Evolutionary conservation across 2,329 filamentous ascomycete species (phyloP), one percentile per base, ranked within the genome.

Genomic region (Colletotrichum limetticola): DNA sequence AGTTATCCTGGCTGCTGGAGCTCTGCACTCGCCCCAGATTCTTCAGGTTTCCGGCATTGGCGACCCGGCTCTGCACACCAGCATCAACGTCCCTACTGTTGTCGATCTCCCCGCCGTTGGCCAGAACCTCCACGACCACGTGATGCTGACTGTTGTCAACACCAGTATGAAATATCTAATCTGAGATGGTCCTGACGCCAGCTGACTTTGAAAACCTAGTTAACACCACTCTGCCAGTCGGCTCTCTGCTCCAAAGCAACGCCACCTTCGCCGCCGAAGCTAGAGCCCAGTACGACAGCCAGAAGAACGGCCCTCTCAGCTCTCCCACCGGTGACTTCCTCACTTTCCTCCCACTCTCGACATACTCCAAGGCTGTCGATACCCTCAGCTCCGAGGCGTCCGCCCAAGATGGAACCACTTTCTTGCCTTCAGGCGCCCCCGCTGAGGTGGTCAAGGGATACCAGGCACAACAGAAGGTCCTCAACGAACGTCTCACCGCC

Each of bases 1-100:
- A 59, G 82, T 85, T 4, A 78, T 87, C 16, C 68, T 87, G 5
- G 81, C 83, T 0, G 84, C 85, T 4, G 85, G 85, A 2, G 78
- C 81, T 2, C 49, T 83, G 7, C 79, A 83, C 75, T 86, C 79
- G 22, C 86, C 80, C 42, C 83, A 87, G 60, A 77, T 89, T 4
- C 81, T 89, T 0, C 84, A 88, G 74, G 79, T 86, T 2, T 88
- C 86, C n/a, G 87, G 87, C 1, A 82, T 89, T 8, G 87, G 87
- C 4, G 69, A 68, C 49, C 60, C 59, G 26, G 60, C 68, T 35
- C 64, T 73, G 8, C 72, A 68, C 56, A 53, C 60, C 14, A 66
- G 57, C 62, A 69, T 73, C 46, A 72, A 72, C 12, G 72, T 74
- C 4, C 26, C 64, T 9, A 73, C 70, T 9, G 65, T 72, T 11